Evolutionary conservation across 345 rosid species (phyloP).

Genomic region (Camelina laxa): DNA sequence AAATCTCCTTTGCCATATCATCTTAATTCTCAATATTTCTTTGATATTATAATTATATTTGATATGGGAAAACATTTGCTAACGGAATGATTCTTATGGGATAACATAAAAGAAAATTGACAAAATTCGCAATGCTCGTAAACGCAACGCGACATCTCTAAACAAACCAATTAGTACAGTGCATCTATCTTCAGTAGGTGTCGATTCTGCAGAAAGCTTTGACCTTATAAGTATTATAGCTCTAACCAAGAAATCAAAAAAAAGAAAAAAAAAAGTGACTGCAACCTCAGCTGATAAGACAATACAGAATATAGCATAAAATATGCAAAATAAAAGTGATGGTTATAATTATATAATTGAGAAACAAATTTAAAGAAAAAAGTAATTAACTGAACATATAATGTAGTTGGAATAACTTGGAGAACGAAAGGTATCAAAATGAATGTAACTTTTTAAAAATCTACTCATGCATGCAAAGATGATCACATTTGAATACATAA

Average conservation of each 20-base stretch:
- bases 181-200: neutral
- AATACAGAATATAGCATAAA: neutral
- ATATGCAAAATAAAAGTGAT: neutral
- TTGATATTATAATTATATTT: neutral
- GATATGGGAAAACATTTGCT: neutral
- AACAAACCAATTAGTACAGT: constrained; percentile 2
- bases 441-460: neutral
- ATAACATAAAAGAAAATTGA: neutral
- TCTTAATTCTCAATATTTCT: constrained; percentile 32
- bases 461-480: neutral
- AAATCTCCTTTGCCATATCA: constrained; percentile 25
- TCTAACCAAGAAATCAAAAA: neutral
- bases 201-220: constrained; percentile 24
- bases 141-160: constrained; percentile 42
- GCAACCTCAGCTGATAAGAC: constrained; percentile 18
- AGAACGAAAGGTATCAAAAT: neutral
- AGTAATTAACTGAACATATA: neutral
- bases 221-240: constrained; percentile 17
- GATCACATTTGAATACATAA: neutral
- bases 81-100: constrained; percentile 27
- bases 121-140: constrained; percentile 31
- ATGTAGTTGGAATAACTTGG: constrained; percentile 1
- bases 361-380: neutral
- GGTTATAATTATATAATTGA: neutral
- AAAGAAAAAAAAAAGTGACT: neutral